These are phyloP conservation scores for Lentinula aciculospora DNA, from an alignment of 768 basidiomycete genomes.

Conservation along the genomic window DNA sequence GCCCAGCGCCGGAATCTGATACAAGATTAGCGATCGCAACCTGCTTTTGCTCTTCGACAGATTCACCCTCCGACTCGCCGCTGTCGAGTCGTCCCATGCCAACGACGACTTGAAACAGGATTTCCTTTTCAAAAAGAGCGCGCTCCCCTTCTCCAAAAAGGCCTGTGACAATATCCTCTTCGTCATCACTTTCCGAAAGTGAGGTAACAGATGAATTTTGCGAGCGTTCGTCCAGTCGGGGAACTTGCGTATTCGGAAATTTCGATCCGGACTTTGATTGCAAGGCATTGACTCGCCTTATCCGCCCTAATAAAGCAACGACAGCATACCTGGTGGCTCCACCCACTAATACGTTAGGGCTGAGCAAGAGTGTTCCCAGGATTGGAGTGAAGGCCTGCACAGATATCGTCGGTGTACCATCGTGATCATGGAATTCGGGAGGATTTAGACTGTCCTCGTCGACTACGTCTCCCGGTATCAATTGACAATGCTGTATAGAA, in stretches of 20 bases:
- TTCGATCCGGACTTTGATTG: constrained; percentile 21
- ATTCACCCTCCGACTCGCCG: constrained; percentile 13
- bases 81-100: constrained; percentile 77
- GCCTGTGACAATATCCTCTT: constrained; percentile 32
- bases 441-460: constrained; percentile 3
- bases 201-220: constrained; percentile 1
- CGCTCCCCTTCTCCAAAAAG: constrained; percentile 54
- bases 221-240: not conserved
- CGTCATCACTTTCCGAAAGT: constrained; percentile 21
- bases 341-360: constrained; percentile 68
- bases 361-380: constrained; percentile 82
- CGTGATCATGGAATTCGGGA: constrained; percentile 16
- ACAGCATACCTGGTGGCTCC: constrained; percentile 70
- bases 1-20: not conserved
- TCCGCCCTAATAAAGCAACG: constrained; percentile 69
- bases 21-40: not conserved
- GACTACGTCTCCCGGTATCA: constrained; percentile 43
- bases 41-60: not conserved
- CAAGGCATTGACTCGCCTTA: constrained; percentile 54
- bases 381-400: constrained; percentile 90
- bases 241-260: constrained; percentile 9
- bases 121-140: constrained; percentile 69
- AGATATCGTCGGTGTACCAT: constrained; percentile 46
- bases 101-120: constrained; percentile 82
- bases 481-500: constrained; percentile 53